Conservation (phyloP, 768 basidiomycete species). For the Mrakia blollopis region DNA sequence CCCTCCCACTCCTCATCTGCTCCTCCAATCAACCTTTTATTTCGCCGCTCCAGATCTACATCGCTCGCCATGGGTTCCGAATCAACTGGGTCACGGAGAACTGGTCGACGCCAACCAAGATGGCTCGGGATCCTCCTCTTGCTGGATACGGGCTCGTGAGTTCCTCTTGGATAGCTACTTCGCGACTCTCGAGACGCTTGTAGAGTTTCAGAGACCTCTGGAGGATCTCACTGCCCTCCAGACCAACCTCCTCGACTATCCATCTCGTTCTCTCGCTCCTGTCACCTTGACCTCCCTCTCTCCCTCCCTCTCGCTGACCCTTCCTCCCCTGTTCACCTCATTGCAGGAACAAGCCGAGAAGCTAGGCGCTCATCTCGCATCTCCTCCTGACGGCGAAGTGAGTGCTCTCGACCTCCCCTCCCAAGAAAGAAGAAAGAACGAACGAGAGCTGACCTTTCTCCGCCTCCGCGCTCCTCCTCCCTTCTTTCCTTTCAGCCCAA, state of each 20-base stretch:
- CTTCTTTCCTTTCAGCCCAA: conserved; percentile 34
- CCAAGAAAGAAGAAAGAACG: too few relatives aligned
- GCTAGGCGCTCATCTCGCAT: conserved; percentile 39
- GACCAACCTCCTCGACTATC: neutral
- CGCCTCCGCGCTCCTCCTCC: too few relatives aligned
- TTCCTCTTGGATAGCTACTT: too few relatives aligned
- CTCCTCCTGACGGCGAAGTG: conserved; percentile 32
- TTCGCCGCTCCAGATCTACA: conserved; percentile 41
- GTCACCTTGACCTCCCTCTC: neutral
- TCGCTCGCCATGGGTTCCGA: conserved; percentile 43
- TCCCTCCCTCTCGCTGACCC: neutral
- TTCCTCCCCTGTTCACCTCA: neutral
- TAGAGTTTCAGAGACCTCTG: neutral
- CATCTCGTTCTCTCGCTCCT: neutral
- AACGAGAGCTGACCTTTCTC: conserved; percentile 19
- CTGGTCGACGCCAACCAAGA: conserved; percentile 39
- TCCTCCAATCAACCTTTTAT: too few relatives aligned
- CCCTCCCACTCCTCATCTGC: too few relatives aligned
- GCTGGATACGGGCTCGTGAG: conserved; percentile 27
- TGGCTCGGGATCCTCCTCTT: conserved; percentile 43
- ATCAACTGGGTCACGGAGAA: conserved; percentile 43
- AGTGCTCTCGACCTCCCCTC: neutral
- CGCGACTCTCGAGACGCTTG: too few relatives aligned
- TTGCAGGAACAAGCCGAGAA: conserved; percentile 35
- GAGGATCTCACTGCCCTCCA: neutral